Evolutionary conservation across 768 basidiomycete species (phyloP), one percentile per base, ranked within the genome.

Genomic region (Hygrocybe punicea): DNA sequence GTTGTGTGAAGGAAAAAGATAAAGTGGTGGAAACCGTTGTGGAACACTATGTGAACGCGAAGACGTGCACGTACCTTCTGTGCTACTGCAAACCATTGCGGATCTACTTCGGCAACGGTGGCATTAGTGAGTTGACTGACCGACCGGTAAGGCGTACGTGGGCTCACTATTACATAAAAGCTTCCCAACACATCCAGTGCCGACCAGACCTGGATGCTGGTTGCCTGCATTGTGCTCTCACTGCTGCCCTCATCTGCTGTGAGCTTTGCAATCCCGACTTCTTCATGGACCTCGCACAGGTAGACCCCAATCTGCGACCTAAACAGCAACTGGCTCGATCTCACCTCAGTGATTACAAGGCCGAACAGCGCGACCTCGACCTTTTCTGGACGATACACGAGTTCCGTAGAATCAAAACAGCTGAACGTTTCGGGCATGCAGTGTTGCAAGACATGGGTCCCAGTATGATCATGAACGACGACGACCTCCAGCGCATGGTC

Each of bases 401-500:
- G 40, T 42, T 42, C 11, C 40, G 10, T 6, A 14, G 10, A 11
- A 4, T 4, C 5, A 6, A 3, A 3, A 42, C 40, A 6, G 4
- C 11, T 3, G 40, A 4, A 42, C 4, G 6, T 3, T 42, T 16
- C 11, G 40, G 40, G n/a, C n/a, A 4, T 4, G 6, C 16, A 10
- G 4, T 6, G 16, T 11, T 6, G 6, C 19, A 42, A 6, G 54
- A 62, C 37, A 50, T 62, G 13, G 65, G 67, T 6, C 21, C 66
- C 2, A 21, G 71, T 23, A 53, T 71, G 53, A 45, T 60, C n/a
- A n/a, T n/a, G n/a, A n/a, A n/a, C 6, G 58, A 64, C 37, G 29
- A 55, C 0, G 55, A 66, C 8, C 50, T 69, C 13, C 44, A 60
- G 14, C 65, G 68, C 19, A 68, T 73, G 16, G 56, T 69, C 17